Conservation (phyloP, 176 grass and related monocot species). For the Carex pumila region DNA sequence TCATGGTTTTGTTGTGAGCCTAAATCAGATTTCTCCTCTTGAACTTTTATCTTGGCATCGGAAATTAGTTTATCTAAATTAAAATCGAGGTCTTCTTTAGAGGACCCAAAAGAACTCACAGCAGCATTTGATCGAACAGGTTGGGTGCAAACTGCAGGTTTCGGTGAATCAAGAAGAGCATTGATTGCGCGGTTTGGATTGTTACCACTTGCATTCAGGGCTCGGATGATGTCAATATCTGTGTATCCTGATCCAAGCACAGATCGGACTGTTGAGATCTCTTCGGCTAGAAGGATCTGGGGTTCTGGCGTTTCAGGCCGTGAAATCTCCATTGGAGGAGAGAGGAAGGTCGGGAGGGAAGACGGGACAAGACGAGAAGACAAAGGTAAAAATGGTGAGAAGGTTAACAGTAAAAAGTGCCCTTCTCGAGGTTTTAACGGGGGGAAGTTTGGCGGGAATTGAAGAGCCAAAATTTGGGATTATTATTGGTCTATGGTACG, state of each 20-base stretch:
- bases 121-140: not conserved
- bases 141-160: not conserved
- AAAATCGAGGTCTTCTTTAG: not conserved
- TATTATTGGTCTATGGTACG: not conserved
- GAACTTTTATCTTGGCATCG: not conserved
- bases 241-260: constrained; percentile 32
- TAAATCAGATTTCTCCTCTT: constrained; percentile 16
- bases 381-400: not conserved
- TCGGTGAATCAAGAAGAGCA: constrained; percentile 46
- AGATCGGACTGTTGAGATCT: constrained; percentile 43
- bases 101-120: not conserved
- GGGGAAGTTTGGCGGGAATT: constrained; percentile 17
- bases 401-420: not conserved
- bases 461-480: not conserved
- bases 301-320: constrained; percentile 19
- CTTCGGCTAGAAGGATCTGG: constrained; percentile 42
- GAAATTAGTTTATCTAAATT: not conserved
- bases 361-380: not conserved
- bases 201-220: constrained; percentile 43
- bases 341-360: not conserved
- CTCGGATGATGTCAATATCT: constrained; percentile 29
- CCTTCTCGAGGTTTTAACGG: not conserved
- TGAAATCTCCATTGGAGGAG: constrained; percentile 6
- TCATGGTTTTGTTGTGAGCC: not conserved
- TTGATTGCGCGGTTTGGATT: constrained; percentile 60